A percentile compares a stretch with the other conserved stretches of the same genome.
Conservation (phyloP, 2,329 filamentous ascomycete species). For the Hysterium pulicare region DNA sequence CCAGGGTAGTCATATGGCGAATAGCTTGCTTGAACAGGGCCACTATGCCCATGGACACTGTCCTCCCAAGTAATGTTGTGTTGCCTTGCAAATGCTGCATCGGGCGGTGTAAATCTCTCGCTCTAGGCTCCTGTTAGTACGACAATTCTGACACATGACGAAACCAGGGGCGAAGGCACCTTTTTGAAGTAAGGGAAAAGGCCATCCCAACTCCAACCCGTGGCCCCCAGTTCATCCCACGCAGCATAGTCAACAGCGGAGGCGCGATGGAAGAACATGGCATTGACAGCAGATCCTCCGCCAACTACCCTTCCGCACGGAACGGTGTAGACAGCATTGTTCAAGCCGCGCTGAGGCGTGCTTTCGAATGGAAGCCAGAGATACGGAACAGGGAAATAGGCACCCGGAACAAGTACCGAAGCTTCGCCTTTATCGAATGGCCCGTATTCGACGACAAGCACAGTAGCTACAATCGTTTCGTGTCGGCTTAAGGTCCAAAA, state of each 20-base stretch:
- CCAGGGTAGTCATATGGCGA: constrained; percentile 23
- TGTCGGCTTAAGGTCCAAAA: background rate
- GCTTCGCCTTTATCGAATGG: constrained; percentile 22
- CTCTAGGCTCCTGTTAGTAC: too few species aligned
- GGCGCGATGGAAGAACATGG: constrained; percentile 32
- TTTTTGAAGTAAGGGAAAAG: constrained; percentile 39
- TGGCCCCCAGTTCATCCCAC: constrained; percentile 56
- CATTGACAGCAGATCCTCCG: constrained; percentile 34
- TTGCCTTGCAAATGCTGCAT: constrained; percentile 11
- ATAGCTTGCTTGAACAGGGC: constrained; percentile 21
- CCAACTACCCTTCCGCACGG: constrained; percentile 25
- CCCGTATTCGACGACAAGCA: constrained; percentile 28
- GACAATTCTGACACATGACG: too few species aligned
- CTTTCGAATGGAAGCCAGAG: constrained; percentile 19
- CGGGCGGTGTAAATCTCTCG: constrained; percentile 19
- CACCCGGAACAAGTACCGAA: constrained; percentile 19
- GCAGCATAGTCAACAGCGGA: constrained; percentile 41
- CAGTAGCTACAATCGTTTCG: constrained; percentile 12
- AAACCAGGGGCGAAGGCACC: constrained; percentile 5
- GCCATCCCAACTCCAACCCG: constrained; percentile 55
- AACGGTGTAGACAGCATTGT: constrained; percentile 14
- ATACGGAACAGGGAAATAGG: constrained; percentile 19
- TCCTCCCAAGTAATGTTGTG: constrained; percentile 21
- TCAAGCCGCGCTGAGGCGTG: constrained; percentile 17
- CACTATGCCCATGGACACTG: constrained; percentile 17